Evolutionary conservation across 2,329 filamentous ascomycete genomes (phyloP).

Genomic region (Exophiala bonariae): DNA sequence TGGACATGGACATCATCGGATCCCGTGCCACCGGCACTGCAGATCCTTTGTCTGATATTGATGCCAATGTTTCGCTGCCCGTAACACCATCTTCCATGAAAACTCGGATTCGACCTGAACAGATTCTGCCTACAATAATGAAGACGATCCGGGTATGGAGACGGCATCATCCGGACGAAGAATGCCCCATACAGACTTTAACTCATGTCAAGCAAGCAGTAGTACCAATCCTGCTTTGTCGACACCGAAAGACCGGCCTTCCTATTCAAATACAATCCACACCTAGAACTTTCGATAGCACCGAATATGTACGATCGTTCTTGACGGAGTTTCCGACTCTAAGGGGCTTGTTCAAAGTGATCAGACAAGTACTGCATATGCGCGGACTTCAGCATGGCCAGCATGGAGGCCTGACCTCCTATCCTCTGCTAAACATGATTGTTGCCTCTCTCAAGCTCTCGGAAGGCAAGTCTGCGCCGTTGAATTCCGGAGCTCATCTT

Average conservation of each 20-base stretch:
- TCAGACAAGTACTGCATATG: slow-evolving; percentile 53
- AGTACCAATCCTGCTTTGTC: slow-evolving; percentile 34
- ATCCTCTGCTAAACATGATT: slow-evolving; percentile 58
- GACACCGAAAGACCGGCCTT: slow-evolving; percentile 51
- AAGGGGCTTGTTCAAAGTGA: slow-evolving; percentile 48
- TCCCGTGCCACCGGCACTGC: slow-evolving; percentile 55
- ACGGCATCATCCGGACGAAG: neutral
- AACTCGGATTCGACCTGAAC: slow-evolving; percentile 5
- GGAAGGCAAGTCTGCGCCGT: slow-evolving; percentile 33
- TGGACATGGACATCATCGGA: slow-evolving; percentile 49
- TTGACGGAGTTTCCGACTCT: slow-evolving; percentile 52
- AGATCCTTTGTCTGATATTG: slow-evolving; percentile 55
- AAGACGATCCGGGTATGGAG: slow-evolving; percentile 11
- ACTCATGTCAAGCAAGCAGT: slow-evolving; percentile 24
- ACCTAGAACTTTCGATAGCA: slow-evolving; percentile 40
- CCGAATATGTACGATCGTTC: slow-evolving; percentile 47
- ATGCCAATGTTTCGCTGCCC: slow-evolving; percentile 39
- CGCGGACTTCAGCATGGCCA: slow-evolving; percentile 50
- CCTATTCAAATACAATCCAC: slow-evolving; percentile 53
- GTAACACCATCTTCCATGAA: slow-evolving; percentile 6
- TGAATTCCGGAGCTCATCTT: slow-evolving; percentile 43
- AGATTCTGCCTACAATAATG: slow-evolving; percentile 10
- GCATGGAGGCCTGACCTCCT: slow-evolving; percentile 53
- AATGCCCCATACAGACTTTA: slow-evolving; percentile 13
- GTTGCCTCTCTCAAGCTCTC: slow-evolving; percentile 53